Evolutionary conservation across 164 flowering plant species (phyloP), one percentile per base, ranked within the genome.

Genomic region (Aristolochia fimbriata): DNA sequence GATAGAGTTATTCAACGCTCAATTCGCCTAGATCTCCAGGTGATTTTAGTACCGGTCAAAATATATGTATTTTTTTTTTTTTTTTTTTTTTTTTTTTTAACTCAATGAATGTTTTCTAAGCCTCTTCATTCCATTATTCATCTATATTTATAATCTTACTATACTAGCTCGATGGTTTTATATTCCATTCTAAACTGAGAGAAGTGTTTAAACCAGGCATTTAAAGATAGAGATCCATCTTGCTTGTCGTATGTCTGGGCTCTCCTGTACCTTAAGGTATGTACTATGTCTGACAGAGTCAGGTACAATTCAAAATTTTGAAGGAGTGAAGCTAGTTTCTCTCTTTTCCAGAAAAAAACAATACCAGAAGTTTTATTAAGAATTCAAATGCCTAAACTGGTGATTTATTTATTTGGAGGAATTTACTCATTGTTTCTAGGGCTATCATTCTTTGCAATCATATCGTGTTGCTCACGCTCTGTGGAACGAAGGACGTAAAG

Each of bases 141-240:
- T 19, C 14, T 22, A 20, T 51, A 51, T 51, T 20, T 19, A 22
- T 10, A 16, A 49, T 49, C 51, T 49, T 51, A 31, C 10, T 51
- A 19, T n/a, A 19, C 15, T 46, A 2, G 41, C 30, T 53, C 25
- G 33, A 52, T 41, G 51, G 24, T 41, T 21, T 16, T 16, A 55
- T 15, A 51, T 47, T 43, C 15, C 15, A 19, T 50, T 70, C 60
- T 37, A 47, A 57, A 23, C 6, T 45, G 31, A 51, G 37, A 12
- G 49, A 15, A 50, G 31, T 63, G 67, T 52, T 54, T 24, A 47
- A 41, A 12, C 12, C 80, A 90, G 97, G 97, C 97, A 51, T 87
- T 85, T 67, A 85, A 81, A 72, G 92, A 90, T 47, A 71, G 92
- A 59, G 88, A 90, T 83, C 97, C 97, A 48, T 75, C 97, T 33